Evolutionary conservation across 257 asterid species (phyloP).

Genomic region (Salvia hispanica): DNA sequence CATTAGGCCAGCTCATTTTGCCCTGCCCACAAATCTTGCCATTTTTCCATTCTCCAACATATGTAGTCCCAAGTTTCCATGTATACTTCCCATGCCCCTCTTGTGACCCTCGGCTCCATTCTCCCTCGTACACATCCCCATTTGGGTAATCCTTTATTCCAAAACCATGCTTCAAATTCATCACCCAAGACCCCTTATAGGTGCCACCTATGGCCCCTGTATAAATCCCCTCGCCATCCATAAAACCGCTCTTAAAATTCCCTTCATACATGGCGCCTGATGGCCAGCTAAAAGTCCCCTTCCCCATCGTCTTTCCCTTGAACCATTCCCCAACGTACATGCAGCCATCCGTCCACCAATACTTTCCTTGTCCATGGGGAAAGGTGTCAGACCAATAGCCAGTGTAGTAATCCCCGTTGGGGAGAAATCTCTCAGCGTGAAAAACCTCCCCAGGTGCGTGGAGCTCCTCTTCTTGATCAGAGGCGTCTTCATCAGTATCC

Average conservation of each 20-base stretch:
- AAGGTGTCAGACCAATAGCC: conserved; percentile 78
- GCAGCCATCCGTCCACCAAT: conserved; percentile 96
- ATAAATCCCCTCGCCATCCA: conserved; percentile 90
- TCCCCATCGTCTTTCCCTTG: conserved; percentile 75
- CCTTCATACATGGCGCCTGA: conserved; percentile 85
- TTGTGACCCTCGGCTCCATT: conserved; percentile 80
- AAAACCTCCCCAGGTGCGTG: conserved; percentile 65
- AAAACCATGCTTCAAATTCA: conserved; percentile 75
- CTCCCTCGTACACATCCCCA: conserved; percentile 80
- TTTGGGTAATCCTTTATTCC: conserved; percentile 67
- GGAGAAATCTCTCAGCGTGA: conserved; percentile 71
- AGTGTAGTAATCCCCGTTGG: conserved; percentile 82
- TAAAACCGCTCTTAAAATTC: conserved; percentile 84
- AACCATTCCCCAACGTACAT: conserved; percentile 90
- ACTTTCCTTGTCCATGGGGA: conserved; percentile 85
- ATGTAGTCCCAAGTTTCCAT: conserved; percentile 71
- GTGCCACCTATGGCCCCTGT: conserved; percentile 63
- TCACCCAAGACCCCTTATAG: conserved; percentile 77
- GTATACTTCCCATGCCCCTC: conserved; percentile 74
- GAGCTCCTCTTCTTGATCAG: conserved; percentile 45
- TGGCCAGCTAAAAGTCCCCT: conserved; percentile 83
- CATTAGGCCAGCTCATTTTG: conserved; percentile 59
- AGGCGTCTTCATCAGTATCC: conserved; percentile 45
- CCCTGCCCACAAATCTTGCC: conserved; percentile 73
- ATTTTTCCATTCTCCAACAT: conserved; percentile 74